These are phyloP conservation scores for Colletotrichum camelliae DNA, from an alignment of 2,329 filamentous ascomycete species.

Conservation along the genomic window DNA sequence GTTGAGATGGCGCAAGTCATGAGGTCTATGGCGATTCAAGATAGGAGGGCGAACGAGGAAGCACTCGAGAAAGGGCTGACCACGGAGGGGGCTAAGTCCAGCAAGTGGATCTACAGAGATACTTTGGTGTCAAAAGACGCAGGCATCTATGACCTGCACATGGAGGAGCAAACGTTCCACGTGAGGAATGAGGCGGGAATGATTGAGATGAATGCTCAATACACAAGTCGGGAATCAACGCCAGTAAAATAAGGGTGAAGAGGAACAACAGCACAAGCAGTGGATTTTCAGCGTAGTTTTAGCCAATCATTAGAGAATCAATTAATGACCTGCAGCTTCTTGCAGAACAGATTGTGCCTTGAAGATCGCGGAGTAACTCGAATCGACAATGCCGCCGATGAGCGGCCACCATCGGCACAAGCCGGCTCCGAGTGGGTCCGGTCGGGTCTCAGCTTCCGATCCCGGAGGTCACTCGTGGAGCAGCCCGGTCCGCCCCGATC, in stretches of 20 bases:
- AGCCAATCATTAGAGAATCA: neutral
- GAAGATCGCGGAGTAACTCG: neutral
- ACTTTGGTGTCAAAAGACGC: neutral
- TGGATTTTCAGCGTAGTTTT: neutral
- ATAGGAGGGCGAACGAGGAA: neutral
- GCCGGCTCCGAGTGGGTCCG: neutral
- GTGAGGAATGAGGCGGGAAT: neutral
- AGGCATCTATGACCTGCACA: conserved; percentile 19
- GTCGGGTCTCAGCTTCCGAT: neutral
- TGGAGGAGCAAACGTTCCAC: conserved; percentile 12
- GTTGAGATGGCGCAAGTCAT: conserved; percentile 22
- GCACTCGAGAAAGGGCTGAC: neutral
- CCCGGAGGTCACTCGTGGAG: neutral
- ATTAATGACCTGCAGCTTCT: neutral
- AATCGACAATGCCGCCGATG: neutral
- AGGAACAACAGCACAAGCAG: neutral
- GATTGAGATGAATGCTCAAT: conserved; percentile 13
- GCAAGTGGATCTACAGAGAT: conserved; percentile 19
- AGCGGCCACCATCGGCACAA: conserved; percentile 11
- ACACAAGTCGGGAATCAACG: neutral
- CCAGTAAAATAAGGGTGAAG: neutral
- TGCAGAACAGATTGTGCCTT: neutral
- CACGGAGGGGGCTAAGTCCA: neutral
- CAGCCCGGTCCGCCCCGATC: neutral
- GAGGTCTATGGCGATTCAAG: conserved; percentile 18